Conservation (phyloP, 495 filamentous ascomycete genomes). For the Penicillium fimorum region DNA sequence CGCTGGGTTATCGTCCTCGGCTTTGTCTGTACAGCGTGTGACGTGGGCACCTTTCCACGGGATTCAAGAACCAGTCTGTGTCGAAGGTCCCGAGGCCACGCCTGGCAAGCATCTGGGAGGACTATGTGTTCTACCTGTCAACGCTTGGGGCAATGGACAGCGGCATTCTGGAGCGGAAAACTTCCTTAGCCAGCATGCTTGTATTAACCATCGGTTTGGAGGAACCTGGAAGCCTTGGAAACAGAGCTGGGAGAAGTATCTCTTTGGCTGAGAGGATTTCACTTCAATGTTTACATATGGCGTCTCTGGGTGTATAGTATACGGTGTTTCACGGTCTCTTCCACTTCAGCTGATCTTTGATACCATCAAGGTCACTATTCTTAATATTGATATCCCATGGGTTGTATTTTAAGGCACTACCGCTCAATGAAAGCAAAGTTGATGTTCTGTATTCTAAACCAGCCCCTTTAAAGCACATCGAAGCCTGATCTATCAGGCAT, state of each 20-base stretch:
- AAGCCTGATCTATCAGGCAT: not conserved
- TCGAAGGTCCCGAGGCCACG: slow-evolving; percentile 27
- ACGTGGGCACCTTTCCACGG: slow-evolving; percentile 46
- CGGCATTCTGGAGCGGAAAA: slow-evolving; percentile 39
- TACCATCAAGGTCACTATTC: not conserved
- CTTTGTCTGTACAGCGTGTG: slow-evolving; percentile 25
- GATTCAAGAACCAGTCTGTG: slow-evolving; percentile 33
- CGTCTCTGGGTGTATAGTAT: not conserved
- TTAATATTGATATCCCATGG: not conserved
- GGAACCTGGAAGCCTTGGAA: slow-evolving; percentile 46
- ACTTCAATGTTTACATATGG: not conserved
- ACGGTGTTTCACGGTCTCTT: not conserved
- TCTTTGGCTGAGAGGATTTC: slow-evolving; percentile 24
- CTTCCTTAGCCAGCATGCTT: slow-evolving; percentile 34
- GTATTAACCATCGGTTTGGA: slow-evolving; percentile 43
- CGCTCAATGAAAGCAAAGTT: not conserved
- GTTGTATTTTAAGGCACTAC: not conserved
- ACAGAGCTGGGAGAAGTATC: slow-evolving; percentile 37
- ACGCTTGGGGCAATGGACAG: slow-evolving; percentile 48
- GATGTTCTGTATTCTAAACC: not conserved
- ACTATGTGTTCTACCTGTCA: slow-evolving; percentile 41
- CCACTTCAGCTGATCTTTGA: not conserved
- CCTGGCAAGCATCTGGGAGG: slow-evolving; percentile 32
- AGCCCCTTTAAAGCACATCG: not conserved
- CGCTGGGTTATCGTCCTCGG: slow-evolving; percentile 15